phyloP scores from a whole-genome alignment of 2,329 filamentous ascomycete species.

The Ophiostoma sp. region DNA sequence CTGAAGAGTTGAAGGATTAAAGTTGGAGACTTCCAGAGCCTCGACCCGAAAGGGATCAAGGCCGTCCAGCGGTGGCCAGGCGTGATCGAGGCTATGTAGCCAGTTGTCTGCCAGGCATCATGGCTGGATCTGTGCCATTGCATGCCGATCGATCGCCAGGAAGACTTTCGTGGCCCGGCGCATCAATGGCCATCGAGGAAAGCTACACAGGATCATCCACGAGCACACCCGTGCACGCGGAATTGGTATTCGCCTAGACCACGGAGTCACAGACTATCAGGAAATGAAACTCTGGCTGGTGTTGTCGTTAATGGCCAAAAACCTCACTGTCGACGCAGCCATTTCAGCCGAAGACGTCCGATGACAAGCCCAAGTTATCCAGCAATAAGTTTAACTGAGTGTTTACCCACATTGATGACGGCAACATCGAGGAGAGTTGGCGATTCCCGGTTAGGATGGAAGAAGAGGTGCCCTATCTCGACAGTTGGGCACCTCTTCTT shows the following conservation, averaged over 20 bases:
- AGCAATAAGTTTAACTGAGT: constrained; percentile 22
- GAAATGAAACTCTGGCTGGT: constrained; percentile 33
- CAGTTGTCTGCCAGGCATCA: constrained; percentile 43
- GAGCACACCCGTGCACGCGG: constrained; percentile 46
- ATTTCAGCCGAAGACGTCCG: constrained; percentile 30
- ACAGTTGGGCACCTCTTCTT: not conserved
- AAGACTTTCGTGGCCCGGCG: constrained; percentile 38
- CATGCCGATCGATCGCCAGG: not conserved
- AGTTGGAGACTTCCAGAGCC: constrained; percentile 46
- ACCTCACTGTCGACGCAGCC: not conserved
- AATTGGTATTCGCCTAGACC: constrained; percentile 44
- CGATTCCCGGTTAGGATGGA: not conserved
- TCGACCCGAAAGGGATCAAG: constrained; percentile 50
- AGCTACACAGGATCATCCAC: constrained; percentile 49
- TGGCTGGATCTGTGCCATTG: not conserved
- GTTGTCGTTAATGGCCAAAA: not conserved
- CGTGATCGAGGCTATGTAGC: constrained; percentile 45
- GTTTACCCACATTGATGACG: not conserved
- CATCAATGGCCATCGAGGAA: constrained; percentile 51
- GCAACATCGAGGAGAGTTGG: not conserved
- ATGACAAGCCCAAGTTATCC: constrained; percentile 39
- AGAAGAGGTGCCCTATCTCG: not conserved
- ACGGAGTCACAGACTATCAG: constrained; percentile 44
- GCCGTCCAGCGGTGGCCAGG: constrained; percentile 53
- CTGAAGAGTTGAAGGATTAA: too few species aligned